Evolutionary conservation across 768 basidiomycete genomes (phyloP).

Genomic region (Amanita brunnescens): DNA sequence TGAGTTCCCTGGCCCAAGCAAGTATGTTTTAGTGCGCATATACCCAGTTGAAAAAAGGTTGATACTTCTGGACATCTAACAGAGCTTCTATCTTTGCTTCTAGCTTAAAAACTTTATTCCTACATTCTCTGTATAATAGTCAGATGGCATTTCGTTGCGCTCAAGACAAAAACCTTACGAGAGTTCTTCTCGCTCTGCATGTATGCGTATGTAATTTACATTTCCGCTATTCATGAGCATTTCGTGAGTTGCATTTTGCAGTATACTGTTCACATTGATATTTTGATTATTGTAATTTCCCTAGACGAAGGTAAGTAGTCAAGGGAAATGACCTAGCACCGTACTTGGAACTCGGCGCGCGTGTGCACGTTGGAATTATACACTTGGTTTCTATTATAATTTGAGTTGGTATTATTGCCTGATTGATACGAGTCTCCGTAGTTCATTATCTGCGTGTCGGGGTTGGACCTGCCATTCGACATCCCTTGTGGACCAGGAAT

Average conservation of each 20-base stretch:
- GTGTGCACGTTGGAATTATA: no score
- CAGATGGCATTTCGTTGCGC: background rate
- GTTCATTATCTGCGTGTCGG: background rate
- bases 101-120: background rate
- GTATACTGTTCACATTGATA: constrained; percentile 1
- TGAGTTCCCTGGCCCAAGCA: background rate
- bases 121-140: background rate
- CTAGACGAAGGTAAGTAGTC: constrained; percentile 1
- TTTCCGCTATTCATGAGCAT: background rate
- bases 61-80: background rate
- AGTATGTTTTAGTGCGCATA: background rate
- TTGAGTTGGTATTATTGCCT: background rate
- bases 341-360: background rate
- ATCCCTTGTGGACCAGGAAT: background rate
- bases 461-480: constrained; percentile 1
- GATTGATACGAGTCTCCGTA: background rate
- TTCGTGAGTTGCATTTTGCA: background rate
- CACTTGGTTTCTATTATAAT: background rate
- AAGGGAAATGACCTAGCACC: background rate
- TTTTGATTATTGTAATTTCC: constrained; percentile 3
- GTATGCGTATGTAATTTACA: background rate
- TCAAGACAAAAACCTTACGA: background rate
- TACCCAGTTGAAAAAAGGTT: no score
- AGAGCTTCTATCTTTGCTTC: background rate
- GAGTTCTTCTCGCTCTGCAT: background rate